Percentiles rank a stretch among this genome's conserved stretches.
Conservation (phyloP, 768 basidiomycete genomes). For the Russula abietina region DNA sequence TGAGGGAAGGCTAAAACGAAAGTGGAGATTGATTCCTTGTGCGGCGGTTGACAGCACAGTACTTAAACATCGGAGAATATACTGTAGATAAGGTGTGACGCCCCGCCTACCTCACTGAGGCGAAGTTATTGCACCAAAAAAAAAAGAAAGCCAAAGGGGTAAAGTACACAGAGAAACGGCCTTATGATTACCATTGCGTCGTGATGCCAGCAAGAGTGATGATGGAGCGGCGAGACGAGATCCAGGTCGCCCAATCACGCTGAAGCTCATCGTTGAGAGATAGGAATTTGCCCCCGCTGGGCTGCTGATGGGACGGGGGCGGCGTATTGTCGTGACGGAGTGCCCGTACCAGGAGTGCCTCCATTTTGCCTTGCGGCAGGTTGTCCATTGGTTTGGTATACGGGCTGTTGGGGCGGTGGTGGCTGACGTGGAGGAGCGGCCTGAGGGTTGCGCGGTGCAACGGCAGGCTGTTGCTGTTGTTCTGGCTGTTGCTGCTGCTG, state of each 20-base stretch:
- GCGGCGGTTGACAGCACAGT: not conserved
- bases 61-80: conserved; percentile 21
- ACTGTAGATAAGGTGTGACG: conserved; percentile 7
- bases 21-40: conserved; percentile 1
- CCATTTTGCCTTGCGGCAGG: conserved; percentile 29
- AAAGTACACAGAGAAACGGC: conserved; percentile 7
- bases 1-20: conserved; percentile 3
- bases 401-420: conserved; percentile 27
- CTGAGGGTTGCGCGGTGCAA: conserved; percentile 20
- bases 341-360: not conserved
- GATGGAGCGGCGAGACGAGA: conserved; percentile 1
- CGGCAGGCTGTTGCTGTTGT: conserved; percentile 26
- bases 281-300: conserved; percentile 27
- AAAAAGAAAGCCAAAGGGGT: not conserved
- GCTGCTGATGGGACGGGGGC: conserved; percentile 19
- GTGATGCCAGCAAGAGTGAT: conserved; percentile 9
- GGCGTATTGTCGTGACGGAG: conserved; percentile 24
- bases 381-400: conserved; percentile 31
- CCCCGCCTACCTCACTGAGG: conserved; percentile 8
- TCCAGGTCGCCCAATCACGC: not conserved
- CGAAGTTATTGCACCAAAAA: conserved; percentile 1
- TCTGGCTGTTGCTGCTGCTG: conserved; percentile 34
- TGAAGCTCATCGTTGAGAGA: conserved; percentile 21
- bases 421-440: conserved; percentile 12
- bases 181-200: conserved; percentile 17